Evolutionary conservation across 2,329 filamentous ascomycete species (phyloP), one percentile per base, ranked within the genome.

Genomic region (Trichoderma arundinaceum): DNA sequence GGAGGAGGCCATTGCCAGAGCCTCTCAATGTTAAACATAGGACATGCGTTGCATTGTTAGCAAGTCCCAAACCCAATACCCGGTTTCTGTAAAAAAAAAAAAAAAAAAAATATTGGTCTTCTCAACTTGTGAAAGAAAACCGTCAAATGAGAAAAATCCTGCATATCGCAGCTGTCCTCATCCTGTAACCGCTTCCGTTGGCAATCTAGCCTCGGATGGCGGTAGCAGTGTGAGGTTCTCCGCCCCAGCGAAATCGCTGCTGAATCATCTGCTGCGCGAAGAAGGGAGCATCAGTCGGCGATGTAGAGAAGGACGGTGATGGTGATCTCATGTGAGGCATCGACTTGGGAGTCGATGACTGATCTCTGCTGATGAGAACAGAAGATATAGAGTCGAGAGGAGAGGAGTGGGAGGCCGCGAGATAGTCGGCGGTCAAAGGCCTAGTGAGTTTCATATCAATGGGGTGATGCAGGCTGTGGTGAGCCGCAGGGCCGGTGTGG

Each of bases 171-270:
- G 64, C 49, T 32, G 59, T 38, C 17, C 60, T 66, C 59, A 58
- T 63, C 43, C 52, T 59, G 32, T 58, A 58, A 52, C 69, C 69
- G 62, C 71, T 68, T 52, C 69, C 68, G 41, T 39, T 46, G 43
- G 64, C 64, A 41, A 66, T 64, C 75, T 77, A 81, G 61, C 79
- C 77, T 64, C 76, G 75, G 65, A 81, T 87, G 48, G 83, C 83
- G 73, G 83, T 81, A 51, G 82, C 77, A 63, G 81, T 72, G 75
- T 85, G 80, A 73, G 81, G 72, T 66, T 86, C 83, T 62, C 80
- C 69, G 51, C 77, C 76, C 74, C 76, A 80, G 56, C 82, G 82
- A 68, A 85, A 85, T 62, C 79, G 80, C 66, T 83, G 80, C 43
- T 74, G 68, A 57, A 71, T 63, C 72, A 78, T 76, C 69, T 79